Conservation (phyloP, 2,329 filamentous ascomycete species). For the Colletotrichum cereale region DNA sequence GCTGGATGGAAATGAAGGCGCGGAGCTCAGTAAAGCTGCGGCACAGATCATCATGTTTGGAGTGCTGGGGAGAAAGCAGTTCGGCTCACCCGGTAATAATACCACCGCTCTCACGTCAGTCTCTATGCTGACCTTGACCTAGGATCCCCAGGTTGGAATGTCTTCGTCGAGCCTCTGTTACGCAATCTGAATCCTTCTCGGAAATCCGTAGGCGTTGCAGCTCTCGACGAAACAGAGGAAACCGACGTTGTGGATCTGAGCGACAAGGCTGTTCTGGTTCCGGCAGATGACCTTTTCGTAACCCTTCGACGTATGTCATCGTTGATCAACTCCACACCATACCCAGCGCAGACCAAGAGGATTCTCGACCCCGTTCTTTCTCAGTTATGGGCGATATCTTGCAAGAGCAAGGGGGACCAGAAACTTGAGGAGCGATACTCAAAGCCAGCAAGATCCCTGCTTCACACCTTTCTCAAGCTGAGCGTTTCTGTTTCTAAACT, state of each 20-base stretch:
- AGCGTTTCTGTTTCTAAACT: constrained; percentile 65
- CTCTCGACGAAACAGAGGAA: neutral
- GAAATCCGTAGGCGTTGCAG: constrained; percentile 44
- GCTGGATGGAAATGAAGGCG: constrained; percentile 70
- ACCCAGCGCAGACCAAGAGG: constrained; percentile 73
- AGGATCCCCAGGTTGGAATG: constrained; percentile 72
- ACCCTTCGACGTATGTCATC: constrained; percentile 68
- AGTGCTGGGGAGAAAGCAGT: constrained; percentile 72
- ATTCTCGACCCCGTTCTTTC: constrained; percentile 70
- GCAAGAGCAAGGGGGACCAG: constrained; percentile 57
- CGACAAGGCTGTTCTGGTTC: constrained; percentile 58
- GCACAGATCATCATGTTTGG: constrained; percentile 75
- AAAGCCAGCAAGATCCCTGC: constrained; percentile 61
- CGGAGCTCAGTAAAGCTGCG: constrained; percentile 69
- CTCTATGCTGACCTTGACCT: constrained; percentile 29
- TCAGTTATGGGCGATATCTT: constrained; percentile 73
- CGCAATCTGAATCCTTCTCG: constrained; percentile 61
- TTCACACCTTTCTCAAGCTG: constrained; percentile 70
- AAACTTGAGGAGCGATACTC: constrained; percentile 55
- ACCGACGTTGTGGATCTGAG: constrained; percentile 61
- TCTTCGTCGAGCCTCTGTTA: constrained; percentile 71
- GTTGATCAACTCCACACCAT: constrained; percentile 73
- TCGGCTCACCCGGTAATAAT: constrained; percentile 69
- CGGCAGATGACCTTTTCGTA: constrained; percentile 59
- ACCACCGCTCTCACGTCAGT: constrained; percentile 7